Evolutionary conservation across 169 alveolate genomes (phyloP), one percentile per base, ranked within the genome.

Genomic region (Plasmodium berghei): DNA sequence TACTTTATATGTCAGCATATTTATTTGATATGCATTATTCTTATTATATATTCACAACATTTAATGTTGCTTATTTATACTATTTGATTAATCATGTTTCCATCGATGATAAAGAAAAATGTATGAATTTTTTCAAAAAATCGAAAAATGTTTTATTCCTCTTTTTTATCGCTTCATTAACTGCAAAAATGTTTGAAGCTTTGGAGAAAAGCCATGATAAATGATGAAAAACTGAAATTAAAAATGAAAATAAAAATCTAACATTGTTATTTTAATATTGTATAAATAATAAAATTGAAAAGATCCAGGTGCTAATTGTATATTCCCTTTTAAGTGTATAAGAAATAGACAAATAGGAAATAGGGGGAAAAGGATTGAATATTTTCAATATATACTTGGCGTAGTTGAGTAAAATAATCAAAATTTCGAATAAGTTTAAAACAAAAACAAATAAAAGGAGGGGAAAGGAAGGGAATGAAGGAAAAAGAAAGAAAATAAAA

Each of bases 81-180:
- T 59, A 61, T 26, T 34, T 34, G 24, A 10, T 80, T 22, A 45
- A 12, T 18, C 2, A 40, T 16, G 22, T 14, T 18, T 52, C 71
- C 0, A n/a, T 80, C 28, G 26, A 52, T 40, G 90, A 80, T 28
- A 66, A 55, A 58, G 64, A 80, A 16, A 55, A 52, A 67, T 80
- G 83, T 61, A 80, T 80, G 90, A 16, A 16, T 2, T 80, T 80
- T 45, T 80, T 80, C 42, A 80, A 80, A 67, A 80, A 56, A n/a
- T 66, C 85, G 42, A 80, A 80, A 48, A 49, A 67, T 55, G 16
- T 80, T 10, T 12, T 80, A 34, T 42, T 80, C 22, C 22, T 80
- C 4, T 40, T 80, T 54, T 72, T 54, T 0, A 45, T 80, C 5
- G 18, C 90, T 5, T 59, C 85, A 2, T 9, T 80, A 2, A 9